Evolutionary conservation across 139 green algal genomes (phyloP).

Genomic region (Chlorella sp.): DNA sequence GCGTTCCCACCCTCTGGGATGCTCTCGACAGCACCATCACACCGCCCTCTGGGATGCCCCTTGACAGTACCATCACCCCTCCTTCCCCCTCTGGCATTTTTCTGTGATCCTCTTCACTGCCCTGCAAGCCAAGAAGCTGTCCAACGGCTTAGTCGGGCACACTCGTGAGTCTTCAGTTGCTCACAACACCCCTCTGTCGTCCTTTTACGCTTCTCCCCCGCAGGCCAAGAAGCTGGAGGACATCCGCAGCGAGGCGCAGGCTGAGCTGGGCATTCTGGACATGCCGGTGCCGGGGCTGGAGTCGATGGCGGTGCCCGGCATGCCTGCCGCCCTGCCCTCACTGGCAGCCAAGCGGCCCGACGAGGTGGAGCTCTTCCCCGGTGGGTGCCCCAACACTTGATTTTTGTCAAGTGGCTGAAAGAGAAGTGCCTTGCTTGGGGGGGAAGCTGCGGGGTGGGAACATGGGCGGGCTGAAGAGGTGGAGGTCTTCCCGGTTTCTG

Average conservation of each 20-base stretch:
- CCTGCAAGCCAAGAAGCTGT: no score
- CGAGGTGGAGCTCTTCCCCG: conserved; percentile 71
- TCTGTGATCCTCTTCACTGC: no score
- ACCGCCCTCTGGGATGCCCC: no score
- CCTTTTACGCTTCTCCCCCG: neutral
- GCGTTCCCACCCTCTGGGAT: neutral
- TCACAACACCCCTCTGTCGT: neutral
- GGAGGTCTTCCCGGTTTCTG: neutral
- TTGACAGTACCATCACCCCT: neutral
- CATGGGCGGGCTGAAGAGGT: neutral
- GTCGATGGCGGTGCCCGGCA: neutral
- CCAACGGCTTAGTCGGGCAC: no score
- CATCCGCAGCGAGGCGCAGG: conserved; percentile 84
- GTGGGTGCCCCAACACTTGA: no score
- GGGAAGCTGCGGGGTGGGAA: no score
- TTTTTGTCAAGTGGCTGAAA: no score
- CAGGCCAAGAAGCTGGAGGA: conserved; percentile 92
- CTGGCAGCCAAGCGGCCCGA: conserved; percentile 44
- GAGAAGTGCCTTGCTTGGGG: neutral
- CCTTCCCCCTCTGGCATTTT: neutral
- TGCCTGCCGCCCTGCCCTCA: conserved; percentile 56
- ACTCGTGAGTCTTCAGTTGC: no score
- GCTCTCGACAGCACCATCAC: no score
- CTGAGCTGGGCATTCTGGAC: conserved; percentile 87
- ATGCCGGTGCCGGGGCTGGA: conserved; percentile 48